phyloP scores from a whole-genome alignment of 2,329 filamentous ascomycete genomes.

The Cladosporium phlei region DNA sequence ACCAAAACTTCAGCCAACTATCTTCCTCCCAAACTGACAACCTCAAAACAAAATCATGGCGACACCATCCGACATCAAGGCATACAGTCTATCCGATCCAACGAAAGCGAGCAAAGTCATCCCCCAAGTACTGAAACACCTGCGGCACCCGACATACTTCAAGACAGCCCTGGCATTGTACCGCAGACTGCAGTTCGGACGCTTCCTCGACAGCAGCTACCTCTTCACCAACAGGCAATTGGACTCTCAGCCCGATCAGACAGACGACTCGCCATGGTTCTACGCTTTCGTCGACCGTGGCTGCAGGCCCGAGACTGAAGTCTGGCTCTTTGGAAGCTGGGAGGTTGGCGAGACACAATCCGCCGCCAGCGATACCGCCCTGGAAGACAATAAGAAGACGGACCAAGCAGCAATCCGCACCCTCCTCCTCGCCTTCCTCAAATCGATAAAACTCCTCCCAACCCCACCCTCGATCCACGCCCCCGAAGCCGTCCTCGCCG shows the following conservation, averaged over 20 bases:
- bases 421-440: conserved; percentile 17
- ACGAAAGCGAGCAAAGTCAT: neutral
- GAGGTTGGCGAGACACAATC: conserved; percentile 12
- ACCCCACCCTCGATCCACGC: conserved; percentile 7
- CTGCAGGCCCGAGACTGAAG: conserved; percentile 58
- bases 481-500: neutral
- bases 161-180: conserved; percentile 51
- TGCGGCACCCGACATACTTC: conserved; percentile 7
- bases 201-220: conserved; percentile 38
- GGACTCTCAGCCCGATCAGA: neutral
- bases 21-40: neutral
- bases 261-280: conserved; percentile 37
- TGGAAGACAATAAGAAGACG: too few species aligned
- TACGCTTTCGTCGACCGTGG: conserved; percentile 59
- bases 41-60: too few species aligned
- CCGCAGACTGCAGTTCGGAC: conserved; percentile 58
- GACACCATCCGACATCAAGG: neutral
- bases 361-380: neutral
- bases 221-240: conserved; percentile 33
- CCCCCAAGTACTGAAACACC: neutral
- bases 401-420: conserved; percentile 1
- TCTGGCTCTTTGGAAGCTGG: conserved; percentile 54
- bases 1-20: too few species aligned
- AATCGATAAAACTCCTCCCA: conserved; percentile 11
- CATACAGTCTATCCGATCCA: neutral